Base-by-base conservation (phyloP, 495 filamentous ascomycete species). In the Corynascus novoguineensis region DNA sequence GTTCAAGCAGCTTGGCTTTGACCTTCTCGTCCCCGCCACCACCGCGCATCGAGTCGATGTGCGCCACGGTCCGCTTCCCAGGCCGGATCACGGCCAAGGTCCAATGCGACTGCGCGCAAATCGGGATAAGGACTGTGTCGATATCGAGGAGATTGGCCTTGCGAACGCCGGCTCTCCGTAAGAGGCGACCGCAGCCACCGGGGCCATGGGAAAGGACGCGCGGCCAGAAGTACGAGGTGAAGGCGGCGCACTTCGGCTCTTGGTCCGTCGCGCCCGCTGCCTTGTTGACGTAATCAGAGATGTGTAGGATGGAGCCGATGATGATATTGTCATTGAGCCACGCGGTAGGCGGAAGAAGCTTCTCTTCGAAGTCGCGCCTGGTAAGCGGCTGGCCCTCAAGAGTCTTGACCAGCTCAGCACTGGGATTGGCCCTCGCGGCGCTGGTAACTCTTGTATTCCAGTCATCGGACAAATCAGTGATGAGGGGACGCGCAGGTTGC, bases 271-370 rank as follows among this genome's bases (percentile, higher is more conserved):
- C 78, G 11, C 71, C 72, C 7, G 75, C 67, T 15, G 71, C 65
- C 34, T 79, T 66, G 46, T 86, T 85, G 37, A 85, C 71, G 50
- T 82, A 78, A 3, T 82, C 75, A 15, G 86, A 78, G 22, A 90
- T 70, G 22, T 82, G 67, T 1, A 75, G 68, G 8, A 93, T 70
- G 24, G 86, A 85, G 2, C 81, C 77, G 58, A 88, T 89, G 62
- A 95, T 85, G 19, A 89, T 79, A 50, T 91, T 86, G 67, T 95
- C 90, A 62, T 95, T 93, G 0, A 96, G 73, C 90, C 90, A 96
- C 0, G 71, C 73, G 9, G 67, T 63, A 2, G 68, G 53, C 14
- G 70, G 69, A 17, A 86, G 71, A 50, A 92, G 53, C 70, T 79
- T 73, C 22, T 69, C 69, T 0, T 49, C 64, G 34, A 95, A 85